phyloP scores from a whole-genome alignment of 139 green algal genomes.

The Chlamydomonas incerta region DNA sequence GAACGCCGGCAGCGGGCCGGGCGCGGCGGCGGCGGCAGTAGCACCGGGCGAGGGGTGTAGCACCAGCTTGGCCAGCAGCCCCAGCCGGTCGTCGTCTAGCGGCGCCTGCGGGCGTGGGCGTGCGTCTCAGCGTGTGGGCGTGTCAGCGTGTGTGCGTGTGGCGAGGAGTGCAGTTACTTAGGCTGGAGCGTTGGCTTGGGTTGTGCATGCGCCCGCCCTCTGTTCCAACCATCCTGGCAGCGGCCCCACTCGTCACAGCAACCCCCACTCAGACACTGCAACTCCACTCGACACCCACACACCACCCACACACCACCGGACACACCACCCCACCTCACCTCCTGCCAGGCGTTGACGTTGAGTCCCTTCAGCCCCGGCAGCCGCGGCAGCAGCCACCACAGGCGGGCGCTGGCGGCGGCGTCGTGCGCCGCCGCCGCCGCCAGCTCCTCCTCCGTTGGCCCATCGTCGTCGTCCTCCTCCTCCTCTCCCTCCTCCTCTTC shows the following conservation, averaged over 20 bases:
- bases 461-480: not conserved
- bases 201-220: no score
- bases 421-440: not conserved
- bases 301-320: no score
- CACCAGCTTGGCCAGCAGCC: conserved; percentile 1
- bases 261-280: no score
- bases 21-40: not conserved
- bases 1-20: not conserved
- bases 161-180: no score
- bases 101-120: no score
- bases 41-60: not conserved
- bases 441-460: not conserved
- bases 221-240: no score
- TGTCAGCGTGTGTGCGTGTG: no score
- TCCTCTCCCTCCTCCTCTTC: not conserved
- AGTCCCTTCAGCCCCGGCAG: conserved; percentile 9
- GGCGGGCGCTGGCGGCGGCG: not conserved
- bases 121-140: no score
- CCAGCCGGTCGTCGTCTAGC: conserved; percentile 27
- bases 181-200: no score
- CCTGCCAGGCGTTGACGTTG: conserved; percentile 38
- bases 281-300: no score
- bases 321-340: not conserved
- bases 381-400: conserved; percentile 20
- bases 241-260: no score